These are phyloP conservation scores for Hevea brasiliensis DNA, from an alignment of 345 rosid genomes.

Conservation along the genomic window DNA sequence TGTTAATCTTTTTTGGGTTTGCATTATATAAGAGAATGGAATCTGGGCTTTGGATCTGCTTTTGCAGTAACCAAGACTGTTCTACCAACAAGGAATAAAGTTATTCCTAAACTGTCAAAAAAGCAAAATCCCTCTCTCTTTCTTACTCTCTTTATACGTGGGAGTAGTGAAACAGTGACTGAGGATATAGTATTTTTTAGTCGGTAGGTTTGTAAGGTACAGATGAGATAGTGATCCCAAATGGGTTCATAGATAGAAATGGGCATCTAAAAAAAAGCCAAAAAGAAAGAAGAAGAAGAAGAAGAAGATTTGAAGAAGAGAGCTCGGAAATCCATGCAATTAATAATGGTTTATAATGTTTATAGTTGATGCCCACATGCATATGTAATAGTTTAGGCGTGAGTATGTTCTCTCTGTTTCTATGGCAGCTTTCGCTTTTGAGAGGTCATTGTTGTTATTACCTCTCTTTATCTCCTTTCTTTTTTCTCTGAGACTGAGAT, in stretches of 20 bases:
- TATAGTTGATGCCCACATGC: conserved; percentile 4
- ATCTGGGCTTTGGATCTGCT: conserved; percentile 44
- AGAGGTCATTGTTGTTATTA: conserved; percentile 30
- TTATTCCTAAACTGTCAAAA: conserved; percentile 26
- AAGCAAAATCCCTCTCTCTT: conserved; percentile 24
- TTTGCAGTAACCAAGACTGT: conserved; percentile 43
- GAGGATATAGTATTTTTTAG: conserved; percentile 22
- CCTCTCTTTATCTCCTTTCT: background rate
- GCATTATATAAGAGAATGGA: conserved; percentile 26
- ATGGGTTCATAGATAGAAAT: conserved; percentile 11
- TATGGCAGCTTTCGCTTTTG: conserved; percentile 59
- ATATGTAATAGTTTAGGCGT: conserved; percentile 28
- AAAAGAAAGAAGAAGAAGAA: background rate
- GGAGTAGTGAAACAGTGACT: background rate
- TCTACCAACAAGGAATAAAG: conserved; percentile 46
- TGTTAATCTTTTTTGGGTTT: conserved; percentile 4
- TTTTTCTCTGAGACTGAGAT: conserved; percentile 16
- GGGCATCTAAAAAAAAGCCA: background rate
- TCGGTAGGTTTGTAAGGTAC: conserved; percentile 26
- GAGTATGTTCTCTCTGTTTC: conserved; percentile 41
- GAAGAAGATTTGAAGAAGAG: conserved; percentile 11
- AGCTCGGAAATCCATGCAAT: conserved; percentile 37
- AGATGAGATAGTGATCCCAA: conserved; percentile 27
- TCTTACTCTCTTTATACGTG: background rate
- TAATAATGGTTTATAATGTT: background rate